A percentile compares a stretch with the other conserved stretches of the same genome.
Evolutionary conservation across 1,284 basidiomycete species (phyloP).

Genomic region (Cutaneotrichosporon daszewskae): DNA sequence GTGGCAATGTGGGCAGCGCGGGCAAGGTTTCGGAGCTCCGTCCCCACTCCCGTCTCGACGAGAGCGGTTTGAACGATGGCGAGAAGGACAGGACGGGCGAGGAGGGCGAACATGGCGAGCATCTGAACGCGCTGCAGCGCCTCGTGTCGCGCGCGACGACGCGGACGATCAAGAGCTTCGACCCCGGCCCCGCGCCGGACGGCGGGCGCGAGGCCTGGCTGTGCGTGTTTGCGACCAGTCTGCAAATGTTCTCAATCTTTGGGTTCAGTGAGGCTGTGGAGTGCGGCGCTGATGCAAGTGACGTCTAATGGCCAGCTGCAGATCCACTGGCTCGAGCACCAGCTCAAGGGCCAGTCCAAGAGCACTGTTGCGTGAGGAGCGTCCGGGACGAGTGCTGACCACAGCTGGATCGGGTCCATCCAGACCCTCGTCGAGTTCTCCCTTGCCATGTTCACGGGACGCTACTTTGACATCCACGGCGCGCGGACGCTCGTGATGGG

Average conservation of each 20-base stretch:
- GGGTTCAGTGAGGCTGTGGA: conserved; percentile 34
- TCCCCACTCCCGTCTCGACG: too few species aligned
- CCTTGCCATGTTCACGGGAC: conserved; percentile 24
- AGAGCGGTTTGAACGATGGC: too few species aligned
- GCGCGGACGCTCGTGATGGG: conserved; percentile 15
- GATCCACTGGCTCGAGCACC: conserved; percentile 35
- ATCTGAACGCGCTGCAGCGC: too few species aligned
- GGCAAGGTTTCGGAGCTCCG: too few species aligned
- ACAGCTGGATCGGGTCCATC: conserved; percentile 25
- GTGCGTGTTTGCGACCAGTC: conserved; percentile 27
- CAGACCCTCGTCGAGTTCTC: conserved; percentile 31
- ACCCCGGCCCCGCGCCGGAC: conserved; percentile 15
- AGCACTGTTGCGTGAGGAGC: conserved; percentile 36
- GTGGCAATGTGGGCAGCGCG: too few species aligned
- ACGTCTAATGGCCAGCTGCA: conserved; percentile 40
- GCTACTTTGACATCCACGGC: conserved; percentile 23
- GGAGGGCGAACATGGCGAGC: too few species aligned
- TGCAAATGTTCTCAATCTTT: conserved; percentile 39
- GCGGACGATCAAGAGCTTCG: neutral
- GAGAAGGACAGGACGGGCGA: too few species aligned
- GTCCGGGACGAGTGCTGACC: neutral
- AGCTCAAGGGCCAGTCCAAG: conserved; percentile 31
- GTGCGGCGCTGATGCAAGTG: conserved; percentile 15
- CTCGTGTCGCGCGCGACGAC: too few species aligned
- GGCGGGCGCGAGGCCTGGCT: conserved; percentile 14